phyloP scores from a whole-genome alignment of 2,329 filamentous ascomycete genomes.

The Zymoseptoria pseudotritici region DNA sequence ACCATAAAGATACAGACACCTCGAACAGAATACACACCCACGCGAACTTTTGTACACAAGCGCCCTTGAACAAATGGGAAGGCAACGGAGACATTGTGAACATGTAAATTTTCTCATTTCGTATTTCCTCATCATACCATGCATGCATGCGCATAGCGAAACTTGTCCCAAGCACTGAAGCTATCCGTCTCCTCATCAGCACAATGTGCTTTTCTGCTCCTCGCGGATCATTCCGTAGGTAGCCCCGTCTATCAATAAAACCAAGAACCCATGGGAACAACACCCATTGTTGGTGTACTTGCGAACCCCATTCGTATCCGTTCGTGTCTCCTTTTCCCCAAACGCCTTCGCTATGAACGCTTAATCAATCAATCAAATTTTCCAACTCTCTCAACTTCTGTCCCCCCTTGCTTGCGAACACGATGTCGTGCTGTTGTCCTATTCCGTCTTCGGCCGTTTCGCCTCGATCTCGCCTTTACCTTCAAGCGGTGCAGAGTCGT shows the following conservation, averaged over 20 bases:
- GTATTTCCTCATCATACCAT: not conserved
- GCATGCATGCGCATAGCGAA: not conserved
- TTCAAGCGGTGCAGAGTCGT: not conserved
- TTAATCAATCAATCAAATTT: not conserved
- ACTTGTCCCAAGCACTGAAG: not conserved
- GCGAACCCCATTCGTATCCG: not conserved
- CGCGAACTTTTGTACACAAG: not conserved
- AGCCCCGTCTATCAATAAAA: not conserved
- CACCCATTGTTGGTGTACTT: not conserved
- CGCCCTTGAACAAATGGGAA: too few relatives aligned
- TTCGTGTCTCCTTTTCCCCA: not conserved
- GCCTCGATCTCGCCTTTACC: slow-evolving; percentile 3
- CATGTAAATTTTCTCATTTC: not conserved
- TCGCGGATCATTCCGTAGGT: not conserved
- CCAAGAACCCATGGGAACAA: not conserved
- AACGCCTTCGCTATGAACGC: not conserved
- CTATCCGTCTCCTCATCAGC: too few relatives aligned
- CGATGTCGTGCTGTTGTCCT: not conserved
- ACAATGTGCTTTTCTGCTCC: not conserved
- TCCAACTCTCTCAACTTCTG: not conserved
- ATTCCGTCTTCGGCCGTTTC: slow-evolving; percentile 5
- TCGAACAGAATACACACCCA: too few relatives aligned
- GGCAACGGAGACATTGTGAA: not conserved
- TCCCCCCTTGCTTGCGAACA: not conserved
- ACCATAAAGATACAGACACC: too few relatives aligned